A percentile compares a stretch with the other conserved stretches of the same genome.
Evolutionary conservation across 768 basidiomycete species (phyloP).

Genomic region (Myochromella boudieri): DNA sequence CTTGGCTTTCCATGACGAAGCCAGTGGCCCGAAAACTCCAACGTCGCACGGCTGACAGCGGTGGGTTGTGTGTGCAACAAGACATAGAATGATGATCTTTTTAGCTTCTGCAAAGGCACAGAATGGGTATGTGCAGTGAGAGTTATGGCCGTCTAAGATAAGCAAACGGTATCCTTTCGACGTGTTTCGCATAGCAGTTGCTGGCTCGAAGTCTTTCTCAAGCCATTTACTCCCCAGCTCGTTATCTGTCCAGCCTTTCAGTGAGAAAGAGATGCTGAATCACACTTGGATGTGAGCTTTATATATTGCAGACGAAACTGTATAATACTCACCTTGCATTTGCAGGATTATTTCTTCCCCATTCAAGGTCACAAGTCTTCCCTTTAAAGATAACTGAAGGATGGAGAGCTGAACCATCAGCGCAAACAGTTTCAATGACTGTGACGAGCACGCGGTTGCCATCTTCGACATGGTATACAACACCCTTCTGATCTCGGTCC

Average conservation of each 20-base stretch:
- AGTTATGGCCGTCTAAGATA: slow-evolving; percentile 39
- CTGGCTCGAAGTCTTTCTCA: slow-evolving; percentile 31
- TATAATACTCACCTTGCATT: slow-evolving; percentile 25
- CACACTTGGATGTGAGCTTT: background rate
- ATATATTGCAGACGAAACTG: background rate
- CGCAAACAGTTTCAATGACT: slow-evolving; percentile 42
- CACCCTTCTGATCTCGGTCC: slow-evolving; percentile 16
- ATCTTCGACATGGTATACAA: slow-evolving; percentile 20
- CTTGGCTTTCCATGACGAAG: slow-evolving; percentile 20
- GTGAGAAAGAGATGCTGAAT: slow-evolving; percentile 30
- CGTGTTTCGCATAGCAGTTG: slow-evolving; percentile 15
- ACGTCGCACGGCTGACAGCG: slow-evolving; percentile 35
- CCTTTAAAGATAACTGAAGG: slow-evolving; percentile 41
- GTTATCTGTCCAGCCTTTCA: slow-evolving; percentile 41
- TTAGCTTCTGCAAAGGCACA: slow-evolving; percentile 23
- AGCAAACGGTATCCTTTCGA: slow-evolving; percentile 25
- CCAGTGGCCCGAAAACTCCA: slow-evolving; percentile 36
- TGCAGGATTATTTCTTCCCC: slow-evolving; percentile 23
- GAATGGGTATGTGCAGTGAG: slow-evolving; percentile 33
- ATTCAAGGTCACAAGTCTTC: slow-evolving; percentile 19
- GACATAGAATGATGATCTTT: slow-evolving; percentile 33
- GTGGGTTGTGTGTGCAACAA: slow-evolving; percentile 37
- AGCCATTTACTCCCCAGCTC: slow-evolving; percentile 34
- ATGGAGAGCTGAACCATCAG: slow-evolving; percentile 36
- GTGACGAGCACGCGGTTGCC: slow-evolving; percentile 44